phyloP scores from a whole-genome alignment of 2,329 filamentous ascomycete genomes.

The Paraphoma sp. region DNA sequence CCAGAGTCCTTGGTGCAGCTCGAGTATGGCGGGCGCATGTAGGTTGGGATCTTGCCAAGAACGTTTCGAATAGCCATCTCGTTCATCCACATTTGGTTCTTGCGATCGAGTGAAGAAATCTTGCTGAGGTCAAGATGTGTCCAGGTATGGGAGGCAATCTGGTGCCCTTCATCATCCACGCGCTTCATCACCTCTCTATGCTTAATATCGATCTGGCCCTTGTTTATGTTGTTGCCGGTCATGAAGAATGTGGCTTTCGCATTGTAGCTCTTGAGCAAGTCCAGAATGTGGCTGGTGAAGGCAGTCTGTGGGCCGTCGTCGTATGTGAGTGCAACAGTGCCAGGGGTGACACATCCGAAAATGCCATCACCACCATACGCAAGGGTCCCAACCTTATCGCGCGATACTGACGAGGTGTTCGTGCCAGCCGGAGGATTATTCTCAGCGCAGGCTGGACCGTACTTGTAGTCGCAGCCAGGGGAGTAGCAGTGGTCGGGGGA shows the following conservation, averaged over 20 bases:
- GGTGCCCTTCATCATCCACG: conserved; percentile 63
- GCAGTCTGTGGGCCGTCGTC: conserved; percentile 68
- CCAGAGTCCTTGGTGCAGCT: conserved; percentile 48
- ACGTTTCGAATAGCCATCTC: conserved; percentile 64
- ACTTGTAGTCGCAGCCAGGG: conserved; percentile 67
- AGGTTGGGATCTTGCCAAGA: conserved; percentile 62
- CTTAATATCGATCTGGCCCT: conserved; percentile 62
- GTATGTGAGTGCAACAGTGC: conserved; percentile 70
- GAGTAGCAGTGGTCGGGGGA: conserved; percentile 64
- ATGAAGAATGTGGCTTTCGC: conserved; percentile 74
- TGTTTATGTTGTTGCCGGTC: conserved; percentile 63
- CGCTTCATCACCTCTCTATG: conserved; percentile 62
- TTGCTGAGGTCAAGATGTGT: conserved; percentile 58
- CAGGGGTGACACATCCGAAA: conserved; percentile 59
- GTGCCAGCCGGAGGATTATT: conserved; percentile 62
- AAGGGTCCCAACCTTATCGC: conserved; percentile 61
- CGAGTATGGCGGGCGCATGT: conserved; percentile 59
- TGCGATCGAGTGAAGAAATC: conserved; percentile 51
- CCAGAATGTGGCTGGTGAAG: conserved; percentile 67
- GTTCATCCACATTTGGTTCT: conserved; percentile 60
- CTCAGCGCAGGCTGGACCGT: conserved; percentile 66
- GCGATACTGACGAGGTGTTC: conserved; percentile 61
- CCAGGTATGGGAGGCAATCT: conserved; percentile 67
- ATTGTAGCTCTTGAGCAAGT: conserved; percentile 65
- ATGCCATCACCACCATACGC: conserved; percentile 65